phyloP scores from a whole-genome alignment of 495 filamentous ascomycete genomes.

The Daldinia childiae region DNA sequence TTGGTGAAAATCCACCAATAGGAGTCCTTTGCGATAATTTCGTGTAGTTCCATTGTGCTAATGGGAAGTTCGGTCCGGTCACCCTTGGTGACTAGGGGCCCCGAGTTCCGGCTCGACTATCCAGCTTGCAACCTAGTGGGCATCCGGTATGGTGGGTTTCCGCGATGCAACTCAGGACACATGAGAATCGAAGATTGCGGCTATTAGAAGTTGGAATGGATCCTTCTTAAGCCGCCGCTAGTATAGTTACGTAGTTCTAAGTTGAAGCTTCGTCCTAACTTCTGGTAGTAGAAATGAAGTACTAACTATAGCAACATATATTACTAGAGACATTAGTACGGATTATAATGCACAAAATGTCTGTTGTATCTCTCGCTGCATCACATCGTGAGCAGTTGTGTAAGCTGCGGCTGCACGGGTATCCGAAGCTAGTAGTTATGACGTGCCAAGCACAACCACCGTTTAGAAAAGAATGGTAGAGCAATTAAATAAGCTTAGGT shows the following conservation, averaged over 20 bases:
- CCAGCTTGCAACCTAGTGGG: slow-evolving; percentile 29
- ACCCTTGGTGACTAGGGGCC: slow-evolving; percentile 26
- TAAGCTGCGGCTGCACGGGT: slow-evolving; percentile 12
- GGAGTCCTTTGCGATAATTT: slow-evolving; percentile 38
- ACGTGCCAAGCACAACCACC: slow-evolving; percentile 34
- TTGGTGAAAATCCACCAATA: slow-evolving; percentile 29
- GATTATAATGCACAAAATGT: slow-evolving; percentile 13
- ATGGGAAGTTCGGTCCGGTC: slow-evolving; percentile 42
- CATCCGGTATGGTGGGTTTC: slow-evolving; percentile 10
- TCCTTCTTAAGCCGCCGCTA: slow-evolving; percentile 12
- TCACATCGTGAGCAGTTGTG: background rate
- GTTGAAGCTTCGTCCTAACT: background rate
- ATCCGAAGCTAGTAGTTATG: slow-evolving; percentile 25
- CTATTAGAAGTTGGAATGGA: slow-evolving; percentile 3
- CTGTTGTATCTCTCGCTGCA: slow-evolving; percentile 8
- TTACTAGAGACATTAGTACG: background rate
- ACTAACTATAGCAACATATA: background rate
- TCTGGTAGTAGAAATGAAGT: slow-evolving; percentile 4
- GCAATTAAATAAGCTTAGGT: slow-evolving; percentile 28
- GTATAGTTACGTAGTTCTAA: background rate
- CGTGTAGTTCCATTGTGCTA: slow-evolving; percentile 31
- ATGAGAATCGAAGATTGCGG: slow-evolving; percentile 1
- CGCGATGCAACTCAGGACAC: slow-evolving; percentile 14
- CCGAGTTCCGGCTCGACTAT: slow-evolving; percentile 37
- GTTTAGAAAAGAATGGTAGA: slow-evolving; percentile 23